Evolutionary conservation across 345 rosid genomes (phyloP).

Genomic region (Moringa oleifera): DNA sequence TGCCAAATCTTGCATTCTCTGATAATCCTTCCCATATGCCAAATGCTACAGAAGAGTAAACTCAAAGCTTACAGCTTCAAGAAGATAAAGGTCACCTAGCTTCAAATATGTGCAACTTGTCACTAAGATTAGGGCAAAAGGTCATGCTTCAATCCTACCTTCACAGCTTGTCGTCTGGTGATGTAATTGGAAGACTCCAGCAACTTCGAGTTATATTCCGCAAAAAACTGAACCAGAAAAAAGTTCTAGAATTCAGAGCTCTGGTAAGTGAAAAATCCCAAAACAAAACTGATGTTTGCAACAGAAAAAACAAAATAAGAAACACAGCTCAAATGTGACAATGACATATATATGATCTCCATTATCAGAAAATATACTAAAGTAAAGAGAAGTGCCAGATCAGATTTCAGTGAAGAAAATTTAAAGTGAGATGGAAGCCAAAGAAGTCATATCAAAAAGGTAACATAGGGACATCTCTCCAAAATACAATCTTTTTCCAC

Average conservation of each 20-base stretch:
- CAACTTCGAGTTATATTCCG: conserved; percentile 80
- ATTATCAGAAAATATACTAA: neutral
- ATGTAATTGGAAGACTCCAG: conserved; percentile 90
- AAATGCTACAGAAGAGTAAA: no score
- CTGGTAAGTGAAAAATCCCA: neutral
- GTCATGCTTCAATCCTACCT: conserved; percentile 39
- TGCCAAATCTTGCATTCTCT: no score
- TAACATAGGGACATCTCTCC: no score
- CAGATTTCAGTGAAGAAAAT: no score
- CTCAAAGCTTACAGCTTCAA: neutral
- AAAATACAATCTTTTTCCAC: neutral
- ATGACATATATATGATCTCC: neutral
- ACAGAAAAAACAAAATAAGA: neutral
- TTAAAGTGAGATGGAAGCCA: no score
- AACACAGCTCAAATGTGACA: neutral
- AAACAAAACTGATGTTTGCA: no score
- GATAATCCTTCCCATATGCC: no score
- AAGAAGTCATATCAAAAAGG: no score
- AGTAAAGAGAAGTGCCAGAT: neutral
- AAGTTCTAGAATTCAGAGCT: conserved; percentile 1
- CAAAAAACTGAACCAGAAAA: conserved; percentile 60
- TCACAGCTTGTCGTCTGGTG: conserved; percentile 92
- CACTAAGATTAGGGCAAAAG: neutral
- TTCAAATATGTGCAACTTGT: neutral
- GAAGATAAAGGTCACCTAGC: neutral